Percentiles rank a stretch among this genome's conserved stretches.
Conservation (phyloP, 352 stramenopile genomes). For the Pythium rishiriense region DNA sequence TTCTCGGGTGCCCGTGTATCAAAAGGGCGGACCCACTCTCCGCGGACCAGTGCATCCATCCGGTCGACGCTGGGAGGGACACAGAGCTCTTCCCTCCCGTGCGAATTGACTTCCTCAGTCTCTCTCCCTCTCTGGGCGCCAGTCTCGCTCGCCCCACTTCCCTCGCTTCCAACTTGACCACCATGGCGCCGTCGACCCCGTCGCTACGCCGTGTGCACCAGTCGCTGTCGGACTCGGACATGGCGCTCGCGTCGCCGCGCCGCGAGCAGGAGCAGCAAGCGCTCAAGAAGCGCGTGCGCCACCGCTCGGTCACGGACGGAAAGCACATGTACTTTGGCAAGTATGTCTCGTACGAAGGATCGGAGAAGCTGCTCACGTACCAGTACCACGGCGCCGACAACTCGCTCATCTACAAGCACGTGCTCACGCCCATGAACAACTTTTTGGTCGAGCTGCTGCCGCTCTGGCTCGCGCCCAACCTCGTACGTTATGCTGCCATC, state of each 20-base stretch:
- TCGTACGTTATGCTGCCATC: constrained; percentile 31
- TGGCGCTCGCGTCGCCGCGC: constrained; percentile 26
- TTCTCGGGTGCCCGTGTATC: constrained; percentile 2
- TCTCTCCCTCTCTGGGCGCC: background rate
- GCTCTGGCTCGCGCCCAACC: constrained; percentile 80
- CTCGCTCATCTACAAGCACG: constrained; percentile 86
- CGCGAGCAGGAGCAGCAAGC: constrained; percentile 27
- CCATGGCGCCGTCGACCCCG: constrained; percentile 16
- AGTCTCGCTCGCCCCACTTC: background rate
- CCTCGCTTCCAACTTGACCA: constrained; percentile 1
- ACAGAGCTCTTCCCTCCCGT: background rate
- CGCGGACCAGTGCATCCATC: constrained; percentile 22
- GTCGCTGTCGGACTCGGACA: constrained; percentile 29
- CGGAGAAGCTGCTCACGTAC: constrained; percentile 84
- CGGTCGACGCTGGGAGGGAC: constrained; percentile 6
- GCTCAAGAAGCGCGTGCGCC: constrained; percentile 70
- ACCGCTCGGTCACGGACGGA: constrained; percentile 63
- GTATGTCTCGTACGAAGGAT: constrained; percentile 84
- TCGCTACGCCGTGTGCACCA: constrained; percentile 13
- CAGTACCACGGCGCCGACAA: constrained; percentile 86
- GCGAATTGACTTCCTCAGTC: background rate
- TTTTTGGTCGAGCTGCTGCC: constrained; percentile 72
- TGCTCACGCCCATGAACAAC: constrained; percentile 88
- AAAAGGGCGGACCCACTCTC: background rate
- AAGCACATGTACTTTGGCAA: constrained; percentile 90